Evolutionary conservation across 148 eudicot species (phyloP).

Genomic region (Arctostaphylos glauca): DNA sequence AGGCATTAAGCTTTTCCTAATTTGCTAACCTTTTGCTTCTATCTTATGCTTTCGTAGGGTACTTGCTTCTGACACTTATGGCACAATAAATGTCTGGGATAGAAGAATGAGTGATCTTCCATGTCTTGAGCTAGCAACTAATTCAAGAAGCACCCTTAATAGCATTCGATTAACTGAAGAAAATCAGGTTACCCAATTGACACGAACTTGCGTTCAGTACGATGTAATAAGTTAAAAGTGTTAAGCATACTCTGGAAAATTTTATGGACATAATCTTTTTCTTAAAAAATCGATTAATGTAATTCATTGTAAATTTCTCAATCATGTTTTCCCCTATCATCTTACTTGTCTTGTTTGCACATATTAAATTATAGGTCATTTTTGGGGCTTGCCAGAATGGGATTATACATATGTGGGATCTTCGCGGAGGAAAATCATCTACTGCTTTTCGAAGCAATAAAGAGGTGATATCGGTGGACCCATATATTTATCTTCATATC

Average conservation of each 20-base stretch:
- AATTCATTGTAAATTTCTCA: background rate
- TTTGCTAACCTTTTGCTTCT: background rate
- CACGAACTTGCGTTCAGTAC: background rate
- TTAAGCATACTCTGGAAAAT: background rate
- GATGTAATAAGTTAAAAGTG: background rate
- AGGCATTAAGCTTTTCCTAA: slow-evolving; percentile 6
- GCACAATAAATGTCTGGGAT: slow-evolving; percentile 79
- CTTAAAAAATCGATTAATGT: background rate
- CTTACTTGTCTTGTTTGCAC: background rate
- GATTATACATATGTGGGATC: slow-evolving; percentile 78
- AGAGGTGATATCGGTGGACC: slow-evolving; percentile 43
- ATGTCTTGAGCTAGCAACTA: slow-evolving; percentile 62
- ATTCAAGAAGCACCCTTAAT: slow-evolving; percentile 52
- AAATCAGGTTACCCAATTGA: slow-evolving; percentile 53
- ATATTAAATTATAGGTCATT: slow-evolving; percentile 43
- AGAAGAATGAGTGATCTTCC: slow-evolving; percentile 71
- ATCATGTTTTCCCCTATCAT: background rate
- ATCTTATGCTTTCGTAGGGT: slow-evolving; percentile 47
- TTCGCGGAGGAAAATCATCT: slow-evolving; percentile 87
- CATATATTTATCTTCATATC: background rate
- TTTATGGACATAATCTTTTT: background rate
- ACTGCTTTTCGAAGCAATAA: slow-evolving; percentile 74
- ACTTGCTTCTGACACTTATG: slow-evolving; percentile 74
- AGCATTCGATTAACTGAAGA: slow-evolving; percentile 66
- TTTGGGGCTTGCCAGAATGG: slow-evolving; percentile 80